Evolutionary conservation across 2,329 filamentous ascomycete genomes (phyloP).

Genomic region (Amauroascus verrucosus): DNA sequence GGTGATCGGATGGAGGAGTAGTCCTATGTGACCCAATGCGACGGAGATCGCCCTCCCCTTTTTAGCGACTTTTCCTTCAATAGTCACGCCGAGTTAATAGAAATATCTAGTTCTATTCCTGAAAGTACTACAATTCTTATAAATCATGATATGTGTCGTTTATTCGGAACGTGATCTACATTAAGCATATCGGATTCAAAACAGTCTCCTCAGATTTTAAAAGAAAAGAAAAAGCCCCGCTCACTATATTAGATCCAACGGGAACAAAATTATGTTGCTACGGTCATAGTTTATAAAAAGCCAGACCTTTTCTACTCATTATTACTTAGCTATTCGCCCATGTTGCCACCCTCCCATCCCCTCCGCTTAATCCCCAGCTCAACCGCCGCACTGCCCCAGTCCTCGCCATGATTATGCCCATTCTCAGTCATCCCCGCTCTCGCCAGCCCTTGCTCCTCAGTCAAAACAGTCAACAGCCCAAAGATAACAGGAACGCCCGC

Average conservation of each 20-base stretch:
- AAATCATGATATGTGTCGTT: background rate
- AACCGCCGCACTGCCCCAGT: slow-evolving; percentile 90
- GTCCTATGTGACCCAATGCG: background rate
- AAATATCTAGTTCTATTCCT: background rate
- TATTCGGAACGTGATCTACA: background rate
- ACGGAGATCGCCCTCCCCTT: background rate
- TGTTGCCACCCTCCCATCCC: slow-evolving; percentile 66
- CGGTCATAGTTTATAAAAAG: too few relatives aligned
- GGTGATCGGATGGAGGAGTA: slow-evolving; percentile 82
- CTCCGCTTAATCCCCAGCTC: slow-evolving; percentile 84
- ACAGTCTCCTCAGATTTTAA: too few relatives aligned
- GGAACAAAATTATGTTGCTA: too few relatives aligned
- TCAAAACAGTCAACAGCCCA: slow-evolving; percentile 79
- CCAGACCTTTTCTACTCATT: too few relatives aligned
- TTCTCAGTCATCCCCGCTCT: slow-evolving; percentile 61
- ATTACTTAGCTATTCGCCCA: slow-evolving; percentile 38
- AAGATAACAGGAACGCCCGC: slow-evolving; percentile 82
- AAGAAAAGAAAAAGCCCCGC: too few relatives aligned
- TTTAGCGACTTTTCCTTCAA: slow-evolving; percentile 2
- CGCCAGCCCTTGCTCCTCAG: slow-evolving; percentile 74
- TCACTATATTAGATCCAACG: background rate
- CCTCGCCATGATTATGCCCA: slow-evolving; percentile 85
- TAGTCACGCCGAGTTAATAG: background rate
- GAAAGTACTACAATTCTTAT: too few relatives aligned
- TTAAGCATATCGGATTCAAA: background rate